Evolutionary conservation across 352 stramenopile species (phyloP).

Genomic region (Phytophthora litchii): DNA sequence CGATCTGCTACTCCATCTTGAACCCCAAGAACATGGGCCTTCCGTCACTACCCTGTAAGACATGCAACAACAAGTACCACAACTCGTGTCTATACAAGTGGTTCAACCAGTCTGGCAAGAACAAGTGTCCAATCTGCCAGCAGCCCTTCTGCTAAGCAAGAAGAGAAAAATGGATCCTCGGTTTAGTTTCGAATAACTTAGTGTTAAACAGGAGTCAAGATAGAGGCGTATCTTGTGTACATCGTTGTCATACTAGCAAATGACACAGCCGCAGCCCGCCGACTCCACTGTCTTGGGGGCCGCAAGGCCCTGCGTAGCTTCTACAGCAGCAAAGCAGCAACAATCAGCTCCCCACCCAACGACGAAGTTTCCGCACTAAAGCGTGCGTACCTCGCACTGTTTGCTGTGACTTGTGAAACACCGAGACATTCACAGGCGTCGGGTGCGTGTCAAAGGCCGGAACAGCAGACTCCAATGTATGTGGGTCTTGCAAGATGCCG

Average conservation of each 20-base stretch:
- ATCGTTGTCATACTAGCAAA: slow-evolving; percentile 41
- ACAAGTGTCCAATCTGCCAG: slow-evolving; percentile 93
- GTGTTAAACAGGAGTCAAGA: slow-evolving; percentile 35
- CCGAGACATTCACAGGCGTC: slow-evolving; percentile 95
- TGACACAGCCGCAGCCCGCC: slow-evolving; percentile 65
- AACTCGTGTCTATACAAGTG: slow-evolving; percentile 94
- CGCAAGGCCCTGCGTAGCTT: slow-evolving; percentile 25
- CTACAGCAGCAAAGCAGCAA: slow-evolving; percentile 26
- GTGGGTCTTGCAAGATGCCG: slow-evolving; percentile 90
- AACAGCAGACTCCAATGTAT: slow-evolving; percentile 85
- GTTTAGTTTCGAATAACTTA: slow-evolving; percentile 42
- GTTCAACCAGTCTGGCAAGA: slow-evolving; percentile 94
- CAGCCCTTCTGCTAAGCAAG: slow-evolving; percentile 79
- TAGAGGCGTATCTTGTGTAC: slow-evolving; percentile 28
- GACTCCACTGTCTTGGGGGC: slow-evolving; percentile 50
- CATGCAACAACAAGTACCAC: slow-evolving; percentile 93
- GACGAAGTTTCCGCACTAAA: slow-evolving; percentile 15
- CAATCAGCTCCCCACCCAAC: slow-evolving; percentile 4
- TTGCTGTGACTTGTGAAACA: slow-evolving; percentile 56
- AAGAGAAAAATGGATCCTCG: slow-evolving; percentile 9
- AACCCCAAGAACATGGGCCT: slow-evolving; percentile 91
- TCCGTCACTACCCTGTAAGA: slow-evolving; percentile 90
- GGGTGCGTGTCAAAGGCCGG: slow-evolving; percentile 94
- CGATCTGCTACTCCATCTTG: slow-evolving; percentile 93
- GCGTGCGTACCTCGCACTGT: slow-evolving; percentile 34